A percentile compares a stretch with the other conserved stretches of the same genome.
Evolutionary conservation across 2,329 filamentous ascomycete species (phyloP).

Genomic region (Tolypocladium guangdongense): DNA sequence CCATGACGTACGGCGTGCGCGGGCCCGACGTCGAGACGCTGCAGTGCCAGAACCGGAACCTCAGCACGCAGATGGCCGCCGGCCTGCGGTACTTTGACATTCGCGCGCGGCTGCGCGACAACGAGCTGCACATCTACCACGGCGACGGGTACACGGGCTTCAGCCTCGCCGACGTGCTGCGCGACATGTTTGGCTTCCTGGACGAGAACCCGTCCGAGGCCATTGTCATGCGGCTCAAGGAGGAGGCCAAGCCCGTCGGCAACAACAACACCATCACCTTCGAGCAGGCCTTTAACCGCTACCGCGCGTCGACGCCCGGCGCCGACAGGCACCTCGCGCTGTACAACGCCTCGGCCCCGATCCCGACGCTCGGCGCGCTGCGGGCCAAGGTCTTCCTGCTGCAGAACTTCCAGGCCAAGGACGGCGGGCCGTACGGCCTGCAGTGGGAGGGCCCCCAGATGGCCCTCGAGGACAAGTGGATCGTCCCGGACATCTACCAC

Average conservation of each 20-base stretch:
- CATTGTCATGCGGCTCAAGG: constrained; percentile 39
- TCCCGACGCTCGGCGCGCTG: constrained; percentile 33
- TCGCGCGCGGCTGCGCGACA: constrained; percentile 30
- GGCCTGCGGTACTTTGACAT: constrained; percentile 41
- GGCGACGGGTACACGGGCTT: constrained; percentile 32
- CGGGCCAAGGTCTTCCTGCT: constrained; percentile 36
- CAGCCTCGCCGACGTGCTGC: constrained; percentile 30
- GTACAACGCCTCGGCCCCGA: constrained; percentile 16
- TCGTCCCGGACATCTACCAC: constrained; percentile 29
- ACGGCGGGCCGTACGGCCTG: constrained; percentile 26
- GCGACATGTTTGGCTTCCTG: constrained; percentile 34
- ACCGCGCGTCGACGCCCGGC: constrained; percentile 24
- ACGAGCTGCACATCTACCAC: constrained; percentile 37
- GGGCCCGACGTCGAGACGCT: constrained; percentile 14
- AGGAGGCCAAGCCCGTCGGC: constrained; percentile 30
- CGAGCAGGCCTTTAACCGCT: constrained; percentile 31
- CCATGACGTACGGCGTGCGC: constrained; percentile 35
- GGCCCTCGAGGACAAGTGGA: constrained; percentile 35
- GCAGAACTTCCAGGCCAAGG: constrained; percentile 30
- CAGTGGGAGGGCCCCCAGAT: constrained; percentile 33
- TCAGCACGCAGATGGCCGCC: constrained; percentile 31
- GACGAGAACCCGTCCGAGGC: constrained; percentile 32
- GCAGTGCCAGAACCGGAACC: constrained; percentile 37
- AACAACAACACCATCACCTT: constrained; percentile 28
- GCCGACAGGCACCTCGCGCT: constrained; percentile 24